phyloP scores from a whole-genome alignment of 1,284 basidiomycete genomes.

The Lignosus rhinocerotis region DNA sequence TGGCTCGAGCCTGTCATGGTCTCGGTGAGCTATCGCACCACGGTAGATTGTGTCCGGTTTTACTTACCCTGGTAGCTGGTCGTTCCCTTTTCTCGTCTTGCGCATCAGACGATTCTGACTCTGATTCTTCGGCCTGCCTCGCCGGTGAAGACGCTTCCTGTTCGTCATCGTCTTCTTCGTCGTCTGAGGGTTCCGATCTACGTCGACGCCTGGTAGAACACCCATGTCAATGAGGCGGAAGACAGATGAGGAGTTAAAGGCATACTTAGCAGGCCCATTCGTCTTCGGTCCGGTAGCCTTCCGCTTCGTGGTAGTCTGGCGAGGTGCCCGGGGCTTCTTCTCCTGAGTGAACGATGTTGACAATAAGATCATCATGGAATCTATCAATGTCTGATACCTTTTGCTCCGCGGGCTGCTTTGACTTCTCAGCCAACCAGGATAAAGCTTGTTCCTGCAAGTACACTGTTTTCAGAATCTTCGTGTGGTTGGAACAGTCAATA shows the following conservation, averaged over 20 bases:
- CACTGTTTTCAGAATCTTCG: conserved; percentile 61
- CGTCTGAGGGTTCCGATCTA: conserved; percentile 31
- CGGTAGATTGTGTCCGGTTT: neutral
- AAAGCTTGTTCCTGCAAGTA: conserved; percentile 66
- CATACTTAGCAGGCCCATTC: conserved; percentile 45
- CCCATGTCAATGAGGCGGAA: neutral
- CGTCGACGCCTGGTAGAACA: conserved; percentile 30
- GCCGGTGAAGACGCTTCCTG: conserved; percentile 24
- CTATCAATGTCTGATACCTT: conserved; percentile 16
- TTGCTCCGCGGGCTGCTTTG: conserved; percentile 25
- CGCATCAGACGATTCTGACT: conserved; percentile 32
- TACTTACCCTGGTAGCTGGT: conserved; percentile 45
- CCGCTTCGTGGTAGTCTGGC: conserved; percentile 38
- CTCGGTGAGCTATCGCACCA: neutral
- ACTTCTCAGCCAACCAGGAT: conserved; percentile 51
- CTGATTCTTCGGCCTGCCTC: conserved; percentile 26
- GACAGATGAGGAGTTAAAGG: neutral
- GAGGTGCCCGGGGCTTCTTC: conserved; percentile 36
- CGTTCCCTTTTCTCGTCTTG: conserved; percentile 37
- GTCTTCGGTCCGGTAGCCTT: conserved; percentile 39
- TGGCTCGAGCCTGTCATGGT: conserved; percentile 10
- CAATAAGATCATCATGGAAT: neutral
- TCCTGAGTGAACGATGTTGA: conserved; percentile 3
- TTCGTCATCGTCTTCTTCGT: conserved; percentile 31
- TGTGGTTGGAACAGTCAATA: neutral